A percentile compares a stretch with the other conserved stretches of the same genome.
Evolutionary conservation across 1,139 yeast genomes (phyloP).

Genomic region (Pichia sp.): DNA sequence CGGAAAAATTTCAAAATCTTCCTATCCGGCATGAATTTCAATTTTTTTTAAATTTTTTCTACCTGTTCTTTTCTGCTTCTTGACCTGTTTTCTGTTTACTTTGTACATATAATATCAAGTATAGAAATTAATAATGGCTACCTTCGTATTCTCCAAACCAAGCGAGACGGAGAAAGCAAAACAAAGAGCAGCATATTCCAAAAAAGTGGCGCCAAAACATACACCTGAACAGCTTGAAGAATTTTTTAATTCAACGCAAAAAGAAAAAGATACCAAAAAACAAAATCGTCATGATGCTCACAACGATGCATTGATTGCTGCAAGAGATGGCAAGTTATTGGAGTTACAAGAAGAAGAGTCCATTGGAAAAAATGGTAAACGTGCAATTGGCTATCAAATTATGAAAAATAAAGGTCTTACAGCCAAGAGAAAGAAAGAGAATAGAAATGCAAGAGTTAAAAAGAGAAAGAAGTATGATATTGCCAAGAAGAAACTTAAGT

Average conservation of each 20-base stretch:
- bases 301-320: conserved; percentile 66
- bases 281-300: conserved; percentile 59
- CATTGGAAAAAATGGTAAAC: conserved; percentile 74
- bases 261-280: conserved; percentile 43
- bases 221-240: conserved; percentile 31
- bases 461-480: conserved; percentile 95
- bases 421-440: conserved; percentile 85
- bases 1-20: too few relatives aligned
- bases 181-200: neutral
- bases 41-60: neutral
- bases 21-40: neutral
- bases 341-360: conserved; percentile 51
- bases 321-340: conserved; percentile 75
- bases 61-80: too few relatives aligned
- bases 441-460: conserved; percentile 93
- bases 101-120: neutral
- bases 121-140: conserved; percentile 1
- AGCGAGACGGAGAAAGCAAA: neutral
- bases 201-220: neutral
- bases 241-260: conserved; percentile 48
- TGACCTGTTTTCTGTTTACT: neutral
- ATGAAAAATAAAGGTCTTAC: conserved; percentile 93
- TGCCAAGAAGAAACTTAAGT: conserved; percentile 90
- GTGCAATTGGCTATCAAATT: conserved; percentile 91
- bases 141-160: conserved; percentile 1